Conservation (phyloP, 805 yeast genomes). For the Cyberlindnera amylophila region DNA sequence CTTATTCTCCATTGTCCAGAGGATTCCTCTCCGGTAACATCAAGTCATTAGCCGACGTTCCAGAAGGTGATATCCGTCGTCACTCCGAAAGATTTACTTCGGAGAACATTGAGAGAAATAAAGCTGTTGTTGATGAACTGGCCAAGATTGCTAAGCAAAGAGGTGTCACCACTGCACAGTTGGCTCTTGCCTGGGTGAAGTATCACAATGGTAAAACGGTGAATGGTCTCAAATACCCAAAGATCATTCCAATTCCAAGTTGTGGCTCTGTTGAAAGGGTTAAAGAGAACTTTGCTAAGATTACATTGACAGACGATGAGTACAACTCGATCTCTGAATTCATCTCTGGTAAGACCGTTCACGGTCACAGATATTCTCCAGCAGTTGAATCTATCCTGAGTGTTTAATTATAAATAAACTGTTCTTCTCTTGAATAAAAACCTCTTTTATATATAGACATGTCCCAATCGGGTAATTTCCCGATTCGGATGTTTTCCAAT, state of each 20-base stretch:
- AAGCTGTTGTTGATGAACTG: constrained; percentile 48
- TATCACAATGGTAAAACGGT: constrained; percentile 32
- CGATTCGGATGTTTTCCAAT: background rate
- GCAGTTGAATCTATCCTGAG: constrained; percentile 14
- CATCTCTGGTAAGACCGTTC: constrained; percentile 39
- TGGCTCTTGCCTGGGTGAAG: constrained; percentile 65
- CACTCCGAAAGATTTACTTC: constrained; percentile 53
- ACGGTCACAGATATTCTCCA: constrained; percentile 55
- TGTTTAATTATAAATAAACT: too few species aligned
- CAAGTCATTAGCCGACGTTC: constrained; percentile 42
- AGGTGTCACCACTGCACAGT: constrained; percentile 55
- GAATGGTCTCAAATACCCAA: constrained; percentile 38
- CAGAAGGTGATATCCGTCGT: constrained; percentile 52
- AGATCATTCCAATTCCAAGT: constrained; percentile 77
- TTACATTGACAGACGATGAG: constrained; percentile 52
- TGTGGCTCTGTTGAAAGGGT: constrained; percentile 59
- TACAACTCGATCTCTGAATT: constrained; percentile 39
- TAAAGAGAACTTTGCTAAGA: constrained; percentile 50
- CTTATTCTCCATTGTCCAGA: constrained; percentile 81
- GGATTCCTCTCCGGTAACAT: constrained; percentile 71
- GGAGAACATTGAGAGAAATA: constrained; percentile 55
- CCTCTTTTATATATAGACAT: too few species aligned
- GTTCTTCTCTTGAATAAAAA: too few species aligned
- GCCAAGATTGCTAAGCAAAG: constrained; percentile 43
- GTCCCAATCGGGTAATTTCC: background rate